A percentile compares a stretch with the other conserved stretches of the same genome.
Evolutionary conservation across 176 grass and related monocot genomes (phyloP).

Genomic region (Aegilops bicornis): DNA sequence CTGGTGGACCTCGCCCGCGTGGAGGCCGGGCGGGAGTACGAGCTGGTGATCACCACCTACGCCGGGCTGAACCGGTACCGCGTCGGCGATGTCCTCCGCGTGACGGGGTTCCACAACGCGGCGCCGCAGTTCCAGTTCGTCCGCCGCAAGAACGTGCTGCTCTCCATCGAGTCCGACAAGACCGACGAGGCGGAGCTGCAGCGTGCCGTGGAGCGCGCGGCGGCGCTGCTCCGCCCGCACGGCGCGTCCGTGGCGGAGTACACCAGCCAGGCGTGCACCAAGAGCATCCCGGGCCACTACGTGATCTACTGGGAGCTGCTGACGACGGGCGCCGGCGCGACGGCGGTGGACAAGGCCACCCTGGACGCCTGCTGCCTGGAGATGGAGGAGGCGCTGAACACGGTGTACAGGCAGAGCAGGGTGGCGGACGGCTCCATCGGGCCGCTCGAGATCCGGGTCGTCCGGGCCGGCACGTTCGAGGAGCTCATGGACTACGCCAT

Average conservation of each 20-base stretch:
- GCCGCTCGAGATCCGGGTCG: constrained; percentile 87
- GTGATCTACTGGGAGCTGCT: constrained; percentile 97
- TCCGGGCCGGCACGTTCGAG: constrained; percentile 76
- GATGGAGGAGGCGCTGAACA: constrained; percentile 87
- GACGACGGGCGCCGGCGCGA: constrained; percentile 1
- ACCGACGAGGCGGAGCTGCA: constrained; percentile 97
- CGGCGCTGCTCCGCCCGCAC: constrained; percentile 70
- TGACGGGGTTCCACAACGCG: constrained; percentile 78
- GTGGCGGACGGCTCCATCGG: constrained; percentile 90
- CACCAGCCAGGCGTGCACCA: constrained; percentile 87
- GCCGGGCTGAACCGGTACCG: constrained; percentile 87
- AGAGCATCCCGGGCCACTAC: constrained; percentile 83
- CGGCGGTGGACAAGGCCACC: constrained; percentile 13
- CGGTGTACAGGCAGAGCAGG: constrained; percentile 90
- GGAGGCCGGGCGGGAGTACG: constrained; percentile 81
- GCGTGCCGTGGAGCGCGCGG: constrained; percentile 72
- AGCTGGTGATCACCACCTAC: constrained; percentile 97
- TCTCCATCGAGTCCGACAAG: constrained; percentile 96
- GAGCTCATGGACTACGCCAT: constrained; percentile 98
- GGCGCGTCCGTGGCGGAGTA: constrained; percentile 80
- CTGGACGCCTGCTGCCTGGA: constrained; percentile 68
- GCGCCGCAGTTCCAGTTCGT: constrained; percentile 92
- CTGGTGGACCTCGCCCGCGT: constrained; percentile 89
- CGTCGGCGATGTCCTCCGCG: constrained; percentile 89
- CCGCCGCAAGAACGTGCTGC: constrained; percentile 91